These are phyloP conservation scores for Fusarium piperis DNA, from an alignment of 2,329 filamentous ascomycete species.

Conservation along the genomic window DNA sequence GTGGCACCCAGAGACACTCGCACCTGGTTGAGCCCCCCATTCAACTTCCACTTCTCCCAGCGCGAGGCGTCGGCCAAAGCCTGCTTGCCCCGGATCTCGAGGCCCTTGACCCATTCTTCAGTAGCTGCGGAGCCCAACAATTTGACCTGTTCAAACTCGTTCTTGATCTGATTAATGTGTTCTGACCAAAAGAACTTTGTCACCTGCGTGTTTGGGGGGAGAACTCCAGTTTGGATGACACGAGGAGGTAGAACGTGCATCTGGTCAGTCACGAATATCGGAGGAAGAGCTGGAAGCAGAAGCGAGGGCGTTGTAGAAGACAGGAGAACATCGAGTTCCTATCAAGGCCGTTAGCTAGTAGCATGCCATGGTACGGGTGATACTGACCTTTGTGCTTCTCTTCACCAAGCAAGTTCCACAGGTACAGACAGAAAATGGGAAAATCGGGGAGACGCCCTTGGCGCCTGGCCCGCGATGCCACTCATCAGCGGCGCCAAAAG, in stretches of 20 bases:
- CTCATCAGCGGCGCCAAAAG: conserved; percentile 47
- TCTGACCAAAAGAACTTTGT: conserved; percentile 73
- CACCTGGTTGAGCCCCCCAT: conserved; percentile 54
- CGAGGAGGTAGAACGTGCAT: conserved; percentile 68
- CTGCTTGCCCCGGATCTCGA: conserved; percentile 70
- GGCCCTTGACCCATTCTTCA: conserved; percentile 83
- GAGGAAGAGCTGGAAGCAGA: conserved; percentile 75
- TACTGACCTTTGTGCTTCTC: conserved; percentile 71
- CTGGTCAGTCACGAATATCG: conserved; percentile 70
- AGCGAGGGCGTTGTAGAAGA: conserved; percentile 68
- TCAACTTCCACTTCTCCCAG: conserved; percentile 78
- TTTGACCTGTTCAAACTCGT: conserved; percentile 71
- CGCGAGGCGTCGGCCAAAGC: conserved; percentile 69
- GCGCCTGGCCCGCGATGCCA: conserved; percentile 71
- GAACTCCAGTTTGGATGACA: conserved; percentile 61
- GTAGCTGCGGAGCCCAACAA: conserved; percentile 73
- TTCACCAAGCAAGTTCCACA: conserved; percentile 73
- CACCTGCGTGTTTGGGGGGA: conserved; percentile 60
- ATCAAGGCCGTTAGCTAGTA: conserved; percentile 32
- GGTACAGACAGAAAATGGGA: conserved; percentile 74
- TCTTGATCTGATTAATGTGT: conserved; percentile 70
- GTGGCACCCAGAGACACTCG: conserved; percentile 32
- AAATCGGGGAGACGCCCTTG: conserved; percentile 70
- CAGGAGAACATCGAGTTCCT: conserved; percentile 78
- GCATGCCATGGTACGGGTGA: conserved; percentile 31